Evolutionary conservation across 2,329 filamentous ascomycete genomes (phyloP).

Genomic region (Ceratocystis papillata): DNA sequence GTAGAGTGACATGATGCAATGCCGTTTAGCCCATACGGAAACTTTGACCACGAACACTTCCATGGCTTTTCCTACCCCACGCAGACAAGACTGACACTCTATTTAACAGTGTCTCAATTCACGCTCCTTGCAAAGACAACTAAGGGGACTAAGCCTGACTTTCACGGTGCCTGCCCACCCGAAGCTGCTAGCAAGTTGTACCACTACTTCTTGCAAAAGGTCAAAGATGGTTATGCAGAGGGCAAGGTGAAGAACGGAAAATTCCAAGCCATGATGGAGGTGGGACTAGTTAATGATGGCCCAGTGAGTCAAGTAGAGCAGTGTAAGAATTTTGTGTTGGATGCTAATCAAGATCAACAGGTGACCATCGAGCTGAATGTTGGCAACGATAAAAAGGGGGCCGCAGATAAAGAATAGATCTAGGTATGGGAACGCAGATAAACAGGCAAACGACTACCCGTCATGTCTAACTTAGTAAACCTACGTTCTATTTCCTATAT

Average conservation of each 20-base stretch:
- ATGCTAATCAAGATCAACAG: slow-evolving; percentile 12
- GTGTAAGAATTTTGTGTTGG: background rate
- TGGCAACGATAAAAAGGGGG: slow-evolving; percentile 19
- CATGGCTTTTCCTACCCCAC: too few species aligned
- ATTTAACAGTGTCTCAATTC: slow-evolving; percentile 74
- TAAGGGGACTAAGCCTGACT: slow-evolving; percentile 91
- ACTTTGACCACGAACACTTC: too few species aligned
- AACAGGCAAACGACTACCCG: too few species aligned
- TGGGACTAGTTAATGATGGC: slow-evolving; percentile 79
- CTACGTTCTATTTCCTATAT: too few species aligned
- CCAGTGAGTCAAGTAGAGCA: slow-evolving; percentile 39
- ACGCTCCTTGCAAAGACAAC: slow-evolving; percentile 87
- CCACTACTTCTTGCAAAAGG: slow-evolving; percentile 66
- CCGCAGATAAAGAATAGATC: background rate
- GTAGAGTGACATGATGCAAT: slow-evolving; percentile 16
- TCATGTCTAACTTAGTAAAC: too few species aligned
- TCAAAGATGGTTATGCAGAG: slow-evolving; percentile 58
- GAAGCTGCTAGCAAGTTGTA: slow-evolving; percentile 74
- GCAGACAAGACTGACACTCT: background rate
- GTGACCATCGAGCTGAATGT: slow-evolving; percentile 26
- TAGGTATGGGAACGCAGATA: too few species aligned
- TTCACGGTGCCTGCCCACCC: slow-evolving; percentile 73
- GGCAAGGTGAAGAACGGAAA: slow-evolving; percentile 86
- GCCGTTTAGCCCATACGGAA: too few species aligned
- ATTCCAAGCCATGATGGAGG: slow-evolving; percentile 99